phyloP scores from a whole-genome alignment of 176 grass and related monocot genomes.

The Metroxylon sagu region DNA sequence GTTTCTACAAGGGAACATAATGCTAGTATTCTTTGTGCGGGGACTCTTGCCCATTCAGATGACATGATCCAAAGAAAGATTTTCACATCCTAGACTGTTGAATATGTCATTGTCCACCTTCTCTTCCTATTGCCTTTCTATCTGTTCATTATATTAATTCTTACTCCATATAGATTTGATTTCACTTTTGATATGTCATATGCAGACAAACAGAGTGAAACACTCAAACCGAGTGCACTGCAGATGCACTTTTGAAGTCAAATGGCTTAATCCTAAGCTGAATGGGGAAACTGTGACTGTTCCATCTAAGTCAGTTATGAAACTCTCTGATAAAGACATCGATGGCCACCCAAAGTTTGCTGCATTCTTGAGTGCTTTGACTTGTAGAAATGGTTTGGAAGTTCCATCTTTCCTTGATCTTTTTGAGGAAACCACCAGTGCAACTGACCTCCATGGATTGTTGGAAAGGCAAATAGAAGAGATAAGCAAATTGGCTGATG shows the following conservation, averaged over 20 bases:
- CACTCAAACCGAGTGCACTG: conserved; percentile 36
- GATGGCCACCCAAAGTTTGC: conserved; percentile 22
- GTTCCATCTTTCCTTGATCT: conserved; percentile 10
- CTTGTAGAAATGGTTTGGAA: conserved; percentile 6
- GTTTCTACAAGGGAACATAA: no score
- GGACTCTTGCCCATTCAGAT: no score
- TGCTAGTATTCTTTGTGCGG: no score
- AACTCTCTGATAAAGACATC: conserved; percentile 33
- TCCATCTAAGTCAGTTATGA: conserved; percentile 38
- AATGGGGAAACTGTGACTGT: conserved; percentile 23
- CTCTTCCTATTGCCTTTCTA: no score
- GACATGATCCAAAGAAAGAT: no score
- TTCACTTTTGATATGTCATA: neutral
- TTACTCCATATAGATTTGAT: neutral
- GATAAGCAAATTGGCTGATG: conserved; percentile 26
- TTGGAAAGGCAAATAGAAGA: conserved; percentile 45
- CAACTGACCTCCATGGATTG: conserved; percentile 12
- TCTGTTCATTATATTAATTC: no score
- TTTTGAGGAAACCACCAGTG: conserved; percentile 21
- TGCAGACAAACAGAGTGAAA: conserved; percentile 32
- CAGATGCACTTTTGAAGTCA: conserved; percentile 36
- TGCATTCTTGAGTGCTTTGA: conserved; percentile 23
- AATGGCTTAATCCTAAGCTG: conserved; percentile 14
- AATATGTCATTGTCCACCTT: no score
- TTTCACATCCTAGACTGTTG: no score